phyloP scores from a whole-genome alignment of 1,139 yeast species.

The Petasospora fabianii region DNA sequence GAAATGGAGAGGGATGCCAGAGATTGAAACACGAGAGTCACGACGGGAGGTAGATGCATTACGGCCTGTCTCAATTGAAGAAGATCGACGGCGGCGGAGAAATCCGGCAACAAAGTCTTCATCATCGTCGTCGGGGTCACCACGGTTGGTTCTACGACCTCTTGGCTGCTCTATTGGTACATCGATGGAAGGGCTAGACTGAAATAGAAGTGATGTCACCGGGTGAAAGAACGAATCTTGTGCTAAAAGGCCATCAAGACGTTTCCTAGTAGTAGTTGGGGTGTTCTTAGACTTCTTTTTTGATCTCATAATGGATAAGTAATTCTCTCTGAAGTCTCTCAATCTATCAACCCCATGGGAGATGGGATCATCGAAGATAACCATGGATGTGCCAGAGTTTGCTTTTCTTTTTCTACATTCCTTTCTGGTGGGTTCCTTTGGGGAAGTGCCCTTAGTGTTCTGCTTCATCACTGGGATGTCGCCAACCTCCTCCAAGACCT shows the following conservation, averaged over 20 bases:
- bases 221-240: not conserved
- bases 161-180: too few relatives aligned
- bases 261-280: not conserved
- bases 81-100: conserved; percentile 24
- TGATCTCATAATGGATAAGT: conserved; percentile 19
- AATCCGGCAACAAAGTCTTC: conserved; percentile 25
- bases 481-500: conserved; percentile 15
- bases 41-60: conserved; percentile 22
- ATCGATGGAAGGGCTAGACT: not conserved
- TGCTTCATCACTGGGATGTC: not conserved
- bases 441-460: not conserved
- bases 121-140: conserved; percentile 5
- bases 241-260: too few relatives aligned
- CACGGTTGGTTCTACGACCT: too few relatives aligned
- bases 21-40: conserved; percentile 24
- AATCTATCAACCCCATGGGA: conserved; percentile 22
- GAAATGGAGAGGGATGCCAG: conserved; percentile 18
- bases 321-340: conserved; percentile 24
- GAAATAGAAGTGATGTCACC: too few relatives aligned
- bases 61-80: conserved; percentile 26
- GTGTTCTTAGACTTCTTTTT: conserved; percentile 1
- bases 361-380: conserved; percentile 19
- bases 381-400: not conserved
- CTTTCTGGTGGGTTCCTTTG: not conserved
- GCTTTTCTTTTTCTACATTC: conserved; percentile 8